Conservation (phyloP, 805 yeast genomes). For the Wickerhamiella alocasiicola region DNA sequence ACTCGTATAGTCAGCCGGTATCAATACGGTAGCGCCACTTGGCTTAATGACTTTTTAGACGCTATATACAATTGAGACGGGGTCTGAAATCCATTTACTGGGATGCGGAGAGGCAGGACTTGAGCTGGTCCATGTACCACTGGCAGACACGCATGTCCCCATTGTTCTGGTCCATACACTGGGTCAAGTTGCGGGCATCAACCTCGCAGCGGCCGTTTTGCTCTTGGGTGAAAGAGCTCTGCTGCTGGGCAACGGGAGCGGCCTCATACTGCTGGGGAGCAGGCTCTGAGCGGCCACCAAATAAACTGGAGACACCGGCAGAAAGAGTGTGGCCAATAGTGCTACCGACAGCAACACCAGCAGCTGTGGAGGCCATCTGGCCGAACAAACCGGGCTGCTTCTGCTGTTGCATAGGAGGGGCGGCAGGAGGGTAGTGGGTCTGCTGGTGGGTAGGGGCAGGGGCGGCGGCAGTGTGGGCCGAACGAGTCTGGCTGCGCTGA, state of each 20-base stretch:
- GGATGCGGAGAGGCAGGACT: conserved; percentile 92
- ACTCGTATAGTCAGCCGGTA: too few species aligned
- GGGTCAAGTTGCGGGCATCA: conserved; percentile 90
- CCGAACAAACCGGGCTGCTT: conserved; percentile 75
- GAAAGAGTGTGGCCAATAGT: conserved; percentile 95
- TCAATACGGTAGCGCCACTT: too few species aligned
- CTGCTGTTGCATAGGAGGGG: conserved; percentile 36
- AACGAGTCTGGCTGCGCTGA: conserved; percentile 21
- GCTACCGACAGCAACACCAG: conserved; percentile 99
- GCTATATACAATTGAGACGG: too few species aligned
- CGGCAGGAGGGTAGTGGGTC: conserved; percentile 33
- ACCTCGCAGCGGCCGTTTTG: conserved; percentile 58
- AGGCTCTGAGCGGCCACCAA: conserved; percentile 54
- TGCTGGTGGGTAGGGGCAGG: conserved; percentile 36
- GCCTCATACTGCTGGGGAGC: conserved; percentile 39
- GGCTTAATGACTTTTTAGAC: too few species aligned
- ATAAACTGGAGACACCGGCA: conserved; percentile 82
- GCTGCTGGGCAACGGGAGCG: conserved; percentile 29
- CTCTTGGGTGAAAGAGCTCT: conserved; percentile 28
- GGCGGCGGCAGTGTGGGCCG: conserved; percentile 36
- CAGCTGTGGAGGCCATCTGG: conserved; percentile 98
- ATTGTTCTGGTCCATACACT: conserved; percentile 82
- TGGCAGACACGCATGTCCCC: conserved; percentile 98
- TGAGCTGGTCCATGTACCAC: conserved; percentile 91
- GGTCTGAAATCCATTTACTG: conserved; percentile 43